Evolutionary conservation across 768 basidiomycete genomes (phyloP).

Genomic region (Crassisporium funariophilum): DNA sequence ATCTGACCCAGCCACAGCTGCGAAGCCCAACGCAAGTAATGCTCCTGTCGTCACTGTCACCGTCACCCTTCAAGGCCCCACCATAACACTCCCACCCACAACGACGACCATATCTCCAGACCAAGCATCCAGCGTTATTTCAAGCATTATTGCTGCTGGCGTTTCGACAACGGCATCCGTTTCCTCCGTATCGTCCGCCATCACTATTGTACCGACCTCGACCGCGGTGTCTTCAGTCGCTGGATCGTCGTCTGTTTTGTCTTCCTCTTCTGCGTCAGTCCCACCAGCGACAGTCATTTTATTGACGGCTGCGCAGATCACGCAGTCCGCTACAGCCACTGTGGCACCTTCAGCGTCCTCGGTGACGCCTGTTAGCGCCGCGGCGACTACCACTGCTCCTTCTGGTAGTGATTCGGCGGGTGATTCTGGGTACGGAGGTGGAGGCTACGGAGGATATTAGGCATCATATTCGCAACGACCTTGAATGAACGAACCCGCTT

Average conservation of each 20-base stretch:
- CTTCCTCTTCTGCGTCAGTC: conserved; percentile 1
- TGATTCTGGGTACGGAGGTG: conserved; percentile 13
- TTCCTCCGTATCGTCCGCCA: conserved; percentile 1
- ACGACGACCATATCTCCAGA: conserved; percentile 47
- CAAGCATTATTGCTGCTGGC: conserved; percentile 35
- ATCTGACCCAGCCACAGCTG: conserved; percentile 7
- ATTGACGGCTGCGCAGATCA: neutral
- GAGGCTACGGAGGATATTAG: conserved; percentile 13
- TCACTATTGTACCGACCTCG: neutral
- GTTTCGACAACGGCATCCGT: conserved; percentile 3
- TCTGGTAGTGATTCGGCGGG: neutral
- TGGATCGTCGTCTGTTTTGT: neutral
- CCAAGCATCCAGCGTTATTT: conserved; percentile 42
- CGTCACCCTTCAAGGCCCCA: conserved; percentile 31
- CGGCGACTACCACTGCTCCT: conserved; percentile 4
- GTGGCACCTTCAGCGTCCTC: neutral
- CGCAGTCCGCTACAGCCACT: conserved; percentile 2
- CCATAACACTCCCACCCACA: conserved; percentile 32
- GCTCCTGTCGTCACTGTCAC: conserved; percentile 24
- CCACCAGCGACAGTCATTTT: conserved; percentile 4
- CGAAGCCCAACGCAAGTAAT: conserved; percentile 4
- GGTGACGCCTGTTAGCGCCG: conserved; percentile 4
- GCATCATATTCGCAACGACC: too few species aligned
- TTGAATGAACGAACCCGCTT: too few species aligned
- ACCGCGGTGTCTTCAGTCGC: neutral